Evolutionary conservation across 768 basidiomycete species (phyloP).

Genomic region (Macrolepiota dolichaula): DNA sequence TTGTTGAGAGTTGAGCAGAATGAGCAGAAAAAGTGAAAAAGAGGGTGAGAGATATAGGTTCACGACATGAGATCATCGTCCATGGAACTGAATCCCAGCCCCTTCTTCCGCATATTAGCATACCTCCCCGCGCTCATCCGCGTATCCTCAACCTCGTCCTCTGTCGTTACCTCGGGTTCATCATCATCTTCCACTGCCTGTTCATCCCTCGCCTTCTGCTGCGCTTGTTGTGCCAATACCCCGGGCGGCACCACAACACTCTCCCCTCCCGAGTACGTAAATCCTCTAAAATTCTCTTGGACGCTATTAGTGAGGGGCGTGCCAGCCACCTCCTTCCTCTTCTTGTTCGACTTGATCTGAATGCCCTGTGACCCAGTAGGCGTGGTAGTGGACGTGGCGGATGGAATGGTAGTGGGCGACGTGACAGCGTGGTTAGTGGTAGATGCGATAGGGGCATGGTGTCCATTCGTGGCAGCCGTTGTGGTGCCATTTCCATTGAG

Average conservation of each 20-base stretch:
- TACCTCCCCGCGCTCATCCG: constrained; percentile 66
- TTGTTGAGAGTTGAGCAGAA: too few relatives aligned
- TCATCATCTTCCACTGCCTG: constrained; percentile 51
- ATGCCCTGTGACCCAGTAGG: constrained; percentile 32
- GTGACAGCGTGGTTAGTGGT: too few relatives aligned
- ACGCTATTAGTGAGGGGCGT: constrained; percentile 86
- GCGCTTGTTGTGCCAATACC: constrained; percentile 3
- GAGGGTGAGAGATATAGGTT: constrained; percentile 10
- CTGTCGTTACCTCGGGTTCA: constrained; percentile 48
- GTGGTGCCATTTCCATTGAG: not conserved
- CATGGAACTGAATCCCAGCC: constrained; percentile 36
- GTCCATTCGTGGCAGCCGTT: constrained; percentile 6
- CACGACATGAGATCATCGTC: constrained; percentile 38
- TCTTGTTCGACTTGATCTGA: constrained; percentile 42
- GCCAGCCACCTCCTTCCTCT: constrained; percentile 44
- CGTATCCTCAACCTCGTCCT: constrained; percentile 76
- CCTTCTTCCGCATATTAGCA: constrained; percentile 52
- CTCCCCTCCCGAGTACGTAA: constrained; percentile 82
- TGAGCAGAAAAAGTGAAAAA: too few relatives aligned
- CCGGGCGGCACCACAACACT: constrained; percentile 42
- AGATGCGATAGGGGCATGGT: constrained; percentile 5
- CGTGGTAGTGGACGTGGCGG: constrained; percentile 4
- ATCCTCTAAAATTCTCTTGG: constrained; percentile 96
- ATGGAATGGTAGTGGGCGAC: too few relatives aligned
- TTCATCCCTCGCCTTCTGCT: constrained; percentile 47